Evolutionary conservation across 495 filamentous ascomycete genomes (phyloP), one percentile per base, ranked within the genome.

Genomic region (Mytilinidion resinicola): DNA sequence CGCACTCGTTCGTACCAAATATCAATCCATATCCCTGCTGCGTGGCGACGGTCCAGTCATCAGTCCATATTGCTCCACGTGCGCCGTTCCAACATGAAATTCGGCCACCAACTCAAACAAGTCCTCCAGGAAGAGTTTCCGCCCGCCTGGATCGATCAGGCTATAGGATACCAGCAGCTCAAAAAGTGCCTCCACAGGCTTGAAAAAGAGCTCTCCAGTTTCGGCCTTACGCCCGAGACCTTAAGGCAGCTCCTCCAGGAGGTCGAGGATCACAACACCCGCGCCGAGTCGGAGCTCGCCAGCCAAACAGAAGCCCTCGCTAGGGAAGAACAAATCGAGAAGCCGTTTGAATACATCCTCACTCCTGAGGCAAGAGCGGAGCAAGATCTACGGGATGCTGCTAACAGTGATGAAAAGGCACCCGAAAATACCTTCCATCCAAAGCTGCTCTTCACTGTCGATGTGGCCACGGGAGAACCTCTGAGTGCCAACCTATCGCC

Each of bases 141-240:
- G 0, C 72, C 75, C 37, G 78, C 82, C 64, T 89, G 87, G 86
- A 77, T 85, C 5, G 78, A 83, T 14, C 80, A 78, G 43, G 86
- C 86, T 15, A 85, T 90, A 56, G 84, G 83, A 48, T 90, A 90
- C 68, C 74, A 80, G 36, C 78, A 86, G 62, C 80, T 90, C 54
- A 90, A 90, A 69, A 90, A 88, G 70, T 81, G 85, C 69, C 80
- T 90, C 65, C 86, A 84, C 61, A 82, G 80, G 67, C 79, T 90
- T 65, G 69, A 81, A 51, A 67, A 72, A 42, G 86, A 89, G 69
- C 76, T 89, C 8, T 64, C 72, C 12, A 72, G 72, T 14, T 68
- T 87, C 9, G 87, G 87, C 10, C 78, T 89, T 46, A 79, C 82
- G 50, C 74, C 76, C 4, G 74, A 79, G 11, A 85, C 81, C n/a